These are phyloP conservation scores for Sicyos baderoa DNA, from an alignment of 306 rosid species.

Conservation along the genomic window DNA sequence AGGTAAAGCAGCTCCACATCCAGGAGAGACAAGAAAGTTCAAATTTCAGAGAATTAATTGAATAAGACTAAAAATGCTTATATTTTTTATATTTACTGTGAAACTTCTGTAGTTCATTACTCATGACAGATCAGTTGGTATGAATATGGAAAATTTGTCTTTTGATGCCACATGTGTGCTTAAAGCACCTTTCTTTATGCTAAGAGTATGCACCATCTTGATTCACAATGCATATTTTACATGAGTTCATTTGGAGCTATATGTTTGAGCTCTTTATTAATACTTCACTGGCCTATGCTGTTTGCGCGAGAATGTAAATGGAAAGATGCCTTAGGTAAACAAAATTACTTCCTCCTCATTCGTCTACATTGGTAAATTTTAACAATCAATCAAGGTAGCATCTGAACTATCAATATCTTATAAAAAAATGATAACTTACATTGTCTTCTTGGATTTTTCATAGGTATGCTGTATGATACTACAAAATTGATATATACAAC, in stretches of 20 bases:
- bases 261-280: background rate
- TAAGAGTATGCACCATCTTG: background rate
- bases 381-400: no score
- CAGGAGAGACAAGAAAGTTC: background rate
- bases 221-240: background rate
- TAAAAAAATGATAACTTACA: slow-evolving; percentile 5
- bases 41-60: slow-evolving; percentile 1
- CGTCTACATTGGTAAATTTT: no score
- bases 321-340: no score
- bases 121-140: background rate
- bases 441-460: slow-evolving; percentile 7
- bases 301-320: no score
- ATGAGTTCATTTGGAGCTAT: background rate
- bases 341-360: no score
- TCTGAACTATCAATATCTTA: slow-evolving; percentile 1
- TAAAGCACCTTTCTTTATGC: background rate
- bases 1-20: background rate
- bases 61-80: background rate
- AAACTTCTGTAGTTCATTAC: background rate
- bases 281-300: no score
- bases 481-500: slow-evolving; percentile 18
- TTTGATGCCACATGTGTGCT: background rate
- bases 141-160: background rate
- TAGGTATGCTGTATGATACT: slow-evolving; percentile 5
- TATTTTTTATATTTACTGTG: background rate